phyloP scores from a whole-genome alignment of 2,329 filamentous ascomycete genomes.

The Colletotrichum spaethianum region DNA sequence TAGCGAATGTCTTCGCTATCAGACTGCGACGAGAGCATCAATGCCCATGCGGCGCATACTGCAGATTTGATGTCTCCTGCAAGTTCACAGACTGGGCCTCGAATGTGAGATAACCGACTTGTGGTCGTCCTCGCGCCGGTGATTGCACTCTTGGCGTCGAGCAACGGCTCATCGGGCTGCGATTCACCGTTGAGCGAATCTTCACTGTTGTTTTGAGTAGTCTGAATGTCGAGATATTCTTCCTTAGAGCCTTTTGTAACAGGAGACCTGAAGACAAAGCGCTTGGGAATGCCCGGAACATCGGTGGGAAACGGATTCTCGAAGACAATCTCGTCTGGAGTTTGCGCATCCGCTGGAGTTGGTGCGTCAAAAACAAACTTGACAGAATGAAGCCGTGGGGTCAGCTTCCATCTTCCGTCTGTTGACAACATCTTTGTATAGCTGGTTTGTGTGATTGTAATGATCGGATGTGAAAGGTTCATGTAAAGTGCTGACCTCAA shows the following conservation, averaged over 20 bases:
- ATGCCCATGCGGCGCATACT: slow-evolving; percentile 23
- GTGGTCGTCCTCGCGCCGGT: not conserved
- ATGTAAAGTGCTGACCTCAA: not conserved
- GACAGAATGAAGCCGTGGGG: slow-evolving; percentile 31
- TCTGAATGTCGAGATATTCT: not conserved
- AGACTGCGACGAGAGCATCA: not conserved
- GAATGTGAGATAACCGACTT: not conserved
- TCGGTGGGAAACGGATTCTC: slow-evolving; percentile 23
- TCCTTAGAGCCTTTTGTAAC: too few relatives aligned
- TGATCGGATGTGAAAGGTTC: not conserved
- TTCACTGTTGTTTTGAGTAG: not conserved
- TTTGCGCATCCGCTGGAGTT: not conserved
- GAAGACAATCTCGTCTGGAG: slow-evolving; percentile 25
- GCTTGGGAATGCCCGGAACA: slow-evolving; percentile 11
- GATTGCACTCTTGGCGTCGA: too few relatives aligned
- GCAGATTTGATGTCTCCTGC: not conserved
- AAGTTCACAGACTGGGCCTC: slow-evolving; percentile 3
- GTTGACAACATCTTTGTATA: slow-evolving; percentile 5
- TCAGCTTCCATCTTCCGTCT: slow-evolving; percentile 20
- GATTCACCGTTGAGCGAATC: not conserved
- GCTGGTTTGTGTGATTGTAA: not conserved
- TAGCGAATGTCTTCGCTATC: not conserved
- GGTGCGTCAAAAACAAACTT: slow-evolving; percentile 29
- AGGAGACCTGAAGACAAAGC: slow-evolving; percentile 16
- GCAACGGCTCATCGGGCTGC: not conserved